Evolutionary conservation across 805 yeast genomes (phyloP).

Genomic region (Wickerhamomyces kurtzmanii): DNA sequence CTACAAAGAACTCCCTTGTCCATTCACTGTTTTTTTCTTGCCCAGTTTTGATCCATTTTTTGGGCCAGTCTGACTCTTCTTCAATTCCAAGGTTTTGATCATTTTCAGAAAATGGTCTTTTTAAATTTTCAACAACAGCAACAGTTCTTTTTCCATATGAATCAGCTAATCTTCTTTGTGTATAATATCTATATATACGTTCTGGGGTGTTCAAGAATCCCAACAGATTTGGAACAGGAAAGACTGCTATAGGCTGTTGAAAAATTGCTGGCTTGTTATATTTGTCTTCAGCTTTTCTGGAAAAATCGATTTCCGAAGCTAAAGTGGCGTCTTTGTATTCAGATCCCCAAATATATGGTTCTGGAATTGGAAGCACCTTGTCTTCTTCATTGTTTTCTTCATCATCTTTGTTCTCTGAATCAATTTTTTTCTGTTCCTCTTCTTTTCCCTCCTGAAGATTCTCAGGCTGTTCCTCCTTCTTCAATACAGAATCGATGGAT

Average conservation of each 20-base stretch:
- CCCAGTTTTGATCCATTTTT: constrained; percentile 75
- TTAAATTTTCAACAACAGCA: constrained; percentile 32
- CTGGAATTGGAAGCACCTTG: constrained; percentile 37
- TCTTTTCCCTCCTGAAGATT: constrained; percentile 8
- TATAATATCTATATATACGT: constrained; percentile 72
- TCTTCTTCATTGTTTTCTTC: constrained; percentile 16
- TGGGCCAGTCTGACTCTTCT: constrained; percentile 87
- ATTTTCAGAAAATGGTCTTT: constrained; percentile 38
- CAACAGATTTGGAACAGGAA: constrained; percentile 65
- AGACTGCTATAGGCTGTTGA: constrained; percentile 70
- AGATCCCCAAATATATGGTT: constrained; percentile 52
- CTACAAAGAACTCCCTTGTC: constrained; percentile 67
- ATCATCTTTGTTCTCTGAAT: constrained; percentile 18
- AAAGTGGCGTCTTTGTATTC: constrained; percentile 44
- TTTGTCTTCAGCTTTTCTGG: constrained; percentile 16
- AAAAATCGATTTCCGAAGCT: constrained; percentile 51
- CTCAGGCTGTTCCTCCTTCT: constrained; percentile 6
- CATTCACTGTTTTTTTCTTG: constrained; percentile 72
- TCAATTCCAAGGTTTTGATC: constrained; percentile 32
- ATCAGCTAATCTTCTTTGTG: constrained; percentile 61
- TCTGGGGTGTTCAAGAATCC: constrained; percentile 75
- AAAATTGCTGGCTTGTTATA: constrained; percentile 45
- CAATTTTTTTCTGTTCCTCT: constrained; percentile 12
- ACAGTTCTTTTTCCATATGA: constrained; percentile 46
- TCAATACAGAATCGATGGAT: constrained; percentile 1